Percentiles rank a stretch among this genome's conserved stretches.
phyloP scores from a whole-genome alignment of 768 basidiomycete genomes.

The Calocera viscosa region DNA sequence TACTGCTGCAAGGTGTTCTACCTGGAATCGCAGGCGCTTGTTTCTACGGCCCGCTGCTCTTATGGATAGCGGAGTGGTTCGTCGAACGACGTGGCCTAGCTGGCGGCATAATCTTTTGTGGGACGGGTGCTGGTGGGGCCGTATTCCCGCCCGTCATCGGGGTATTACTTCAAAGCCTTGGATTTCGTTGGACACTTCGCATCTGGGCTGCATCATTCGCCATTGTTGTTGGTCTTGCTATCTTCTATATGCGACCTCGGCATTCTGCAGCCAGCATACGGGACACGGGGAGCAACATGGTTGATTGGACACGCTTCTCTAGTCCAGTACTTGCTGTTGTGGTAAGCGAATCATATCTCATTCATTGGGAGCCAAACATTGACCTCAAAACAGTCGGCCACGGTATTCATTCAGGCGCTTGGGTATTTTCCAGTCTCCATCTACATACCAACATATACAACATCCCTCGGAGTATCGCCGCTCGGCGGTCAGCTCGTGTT shows the following conservation, averaged over 20 bases:
- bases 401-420: slow-evolving; percentile 1
- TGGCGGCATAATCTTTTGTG: not conserved
- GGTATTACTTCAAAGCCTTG: not conserved
- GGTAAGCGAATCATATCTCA: not conserved
- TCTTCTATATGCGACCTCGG: not conserved
- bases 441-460: slow-evolving; percentile 11
- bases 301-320: not conserved
- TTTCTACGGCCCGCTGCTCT: slow-evolving; percentile 6
- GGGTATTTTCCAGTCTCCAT: slow-evolving; percentile 11
- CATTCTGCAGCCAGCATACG: not conserved
- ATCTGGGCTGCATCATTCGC: not conserved
- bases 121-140: not conserved
- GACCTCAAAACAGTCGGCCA: not conserved
- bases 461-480: slow-evolving; percentile 1
- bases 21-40: not conserved
- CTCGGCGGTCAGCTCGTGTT: not conserved
- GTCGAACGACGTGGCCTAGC: slow-evolving; percentile 9
- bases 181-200: not conserved
- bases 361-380: not conserved
- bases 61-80: slow-evolving; percentile 12
- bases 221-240: not conserved
- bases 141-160: not conserved
- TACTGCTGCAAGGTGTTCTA: slow-evolving; percentile 12
- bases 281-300: not conserved
- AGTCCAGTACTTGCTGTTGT: not conserved